Evolutionary conservation across 2,329 filamentous ascomycete genomes (phyloP).

Genomic region (Aspergillus sp.): DNA sequence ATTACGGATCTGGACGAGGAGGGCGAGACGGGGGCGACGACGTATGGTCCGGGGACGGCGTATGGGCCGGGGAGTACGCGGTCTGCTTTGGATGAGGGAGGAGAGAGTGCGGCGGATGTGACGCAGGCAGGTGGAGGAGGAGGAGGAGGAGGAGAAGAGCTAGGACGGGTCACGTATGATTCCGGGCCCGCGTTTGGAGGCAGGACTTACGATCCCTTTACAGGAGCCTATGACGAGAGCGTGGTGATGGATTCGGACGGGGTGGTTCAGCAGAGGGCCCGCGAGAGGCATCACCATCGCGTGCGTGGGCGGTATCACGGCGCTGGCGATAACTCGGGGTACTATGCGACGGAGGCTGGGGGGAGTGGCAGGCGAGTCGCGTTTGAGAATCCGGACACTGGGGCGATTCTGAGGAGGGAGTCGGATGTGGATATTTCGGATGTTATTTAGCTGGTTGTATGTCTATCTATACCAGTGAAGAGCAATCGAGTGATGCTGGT

Average conservation of each 20-base stretch:
- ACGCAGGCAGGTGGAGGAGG: neutral
- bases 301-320: slow-evolving; percentile 3
- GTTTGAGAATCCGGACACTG: slow-evolving; percentile 14
- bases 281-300: slow-evolving; percentile 1
- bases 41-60: slow-evolving; percentile 5
- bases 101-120: neutral
- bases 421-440: slow-evolving; percentile 10
- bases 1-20: slow-evolving; percentile 22
- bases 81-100: slow-evolving; percentile 3
- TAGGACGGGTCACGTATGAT: slow-evolving; percentile 6
- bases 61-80: slow-evolving; percentile 3
- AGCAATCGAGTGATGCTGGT: slow-evolving; percentile 1
- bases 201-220: slow-evolving; percentile 8
- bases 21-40: slow-evolving; percentile 4
- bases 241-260: slow-evolving; percentile 9
- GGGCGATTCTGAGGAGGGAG: slow-evolving; percentile 7
- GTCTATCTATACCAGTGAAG: neutral
- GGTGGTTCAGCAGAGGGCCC: slow-evolving; percentile 5
- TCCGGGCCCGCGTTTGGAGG: slow-evolving; percentile 6
- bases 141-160: slow-evolving; percentile 5
- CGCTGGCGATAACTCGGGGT: neutral
- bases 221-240: slow-evolving; percentile 10
- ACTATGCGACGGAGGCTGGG: neutral
- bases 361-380: neutral
- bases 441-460: slow-evolving; percentile 2